Base-by-base conservation (phyloP, 139 green algal species). In the Chlamydomonas incerta region DNA sequence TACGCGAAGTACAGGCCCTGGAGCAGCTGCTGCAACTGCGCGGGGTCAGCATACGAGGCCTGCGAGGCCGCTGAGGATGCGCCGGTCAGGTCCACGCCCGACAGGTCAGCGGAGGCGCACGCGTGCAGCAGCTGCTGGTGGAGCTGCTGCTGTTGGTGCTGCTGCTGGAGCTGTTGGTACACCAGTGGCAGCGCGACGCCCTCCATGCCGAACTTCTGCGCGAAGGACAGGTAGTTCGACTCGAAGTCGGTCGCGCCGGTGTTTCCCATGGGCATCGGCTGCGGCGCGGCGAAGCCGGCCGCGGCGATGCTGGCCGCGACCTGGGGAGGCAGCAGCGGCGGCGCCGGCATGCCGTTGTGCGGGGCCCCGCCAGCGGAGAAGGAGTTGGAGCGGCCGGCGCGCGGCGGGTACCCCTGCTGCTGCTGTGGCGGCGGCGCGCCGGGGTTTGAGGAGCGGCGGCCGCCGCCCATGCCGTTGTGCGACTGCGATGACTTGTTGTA, bases 131-230 rank as follows among this genome's bases (percentile, higher is more conserved):
- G 63, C 0, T 66, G 41, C 41, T 50, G 41, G 1, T 29, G 77
- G 31, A 83, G 58, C n/a, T 83, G 77, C 29, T 83, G 41, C 47
- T 85, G 79, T 31, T 85, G 79, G 20, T 74, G 77, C 41, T 68
- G 62, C 63, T 85, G 66, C 47, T 85, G 79, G 37, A 85, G 47
- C 79, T 85, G 79, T 21, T 85, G 79, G n/a, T 85, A 66, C 4
- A 75, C 66, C 4, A 85, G 66, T 6, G 79, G 79, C 14, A 69
- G 23, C 14, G 79, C 47, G 0, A 85, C 23, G 0, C 79, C 79
- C 47, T 85, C 79, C 65, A 85, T 85, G n/a, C 79, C 79, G 66
- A 76, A 76, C 47, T 75, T 85, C 21, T 75, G 66, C 41, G 79
- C 79, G 4, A 66, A 69, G 3, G 79, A 66, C 5, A 76, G 31